These are phyloP conservation scores for Epithemia pelagica DNA, from an alignment of 108 stramenopile species.

Conservation along the genomic window DNA sequence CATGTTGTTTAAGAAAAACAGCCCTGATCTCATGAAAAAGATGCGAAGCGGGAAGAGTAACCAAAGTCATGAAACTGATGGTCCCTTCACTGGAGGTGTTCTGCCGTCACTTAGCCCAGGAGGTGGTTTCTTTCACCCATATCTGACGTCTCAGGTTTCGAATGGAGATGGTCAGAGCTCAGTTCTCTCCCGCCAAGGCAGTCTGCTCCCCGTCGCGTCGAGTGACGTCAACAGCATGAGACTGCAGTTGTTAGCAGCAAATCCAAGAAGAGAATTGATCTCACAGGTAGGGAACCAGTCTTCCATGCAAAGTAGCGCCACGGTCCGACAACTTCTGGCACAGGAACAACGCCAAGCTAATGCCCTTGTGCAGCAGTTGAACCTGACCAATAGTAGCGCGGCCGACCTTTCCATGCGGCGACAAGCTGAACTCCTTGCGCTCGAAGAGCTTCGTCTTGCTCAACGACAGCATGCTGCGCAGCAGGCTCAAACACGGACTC, in stretches of 20 bases:
- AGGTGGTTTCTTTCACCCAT: no score
- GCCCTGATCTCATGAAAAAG: background rate
- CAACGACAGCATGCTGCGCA: background rate
- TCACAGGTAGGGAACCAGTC: no score
- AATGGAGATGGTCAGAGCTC: no score
- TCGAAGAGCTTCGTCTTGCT: background rate
- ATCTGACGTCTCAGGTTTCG: no score
- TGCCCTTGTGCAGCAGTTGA: background rate
- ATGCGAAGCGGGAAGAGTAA: background rate
- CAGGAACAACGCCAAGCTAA: background rate
- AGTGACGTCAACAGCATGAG: no score
- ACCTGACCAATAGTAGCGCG: background rate
- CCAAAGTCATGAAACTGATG: background rate
- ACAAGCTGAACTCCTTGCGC: background rate
- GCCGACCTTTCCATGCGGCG: background rate
- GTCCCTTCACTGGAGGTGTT: background rate
- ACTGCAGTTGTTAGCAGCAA: background rate
- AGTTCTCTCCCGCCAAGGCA: no score
- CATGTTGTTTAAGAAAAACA: slow-evolving; percentile 2
- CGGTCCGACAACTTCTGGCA: background rate
- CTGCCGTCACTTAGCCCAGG: background rate
- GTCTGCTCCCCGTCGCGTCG: no score
- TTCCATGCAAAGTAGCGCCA: no score
- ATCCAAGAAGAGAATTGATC: no score
- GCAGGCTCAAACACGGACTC: background rate